Evolutionary conservation across 2,329 filamentous ascomycete genomes (phyloP), one percentile per base, ranked within the genome.

Genomic region (Diaporthe sp.): DNA sequence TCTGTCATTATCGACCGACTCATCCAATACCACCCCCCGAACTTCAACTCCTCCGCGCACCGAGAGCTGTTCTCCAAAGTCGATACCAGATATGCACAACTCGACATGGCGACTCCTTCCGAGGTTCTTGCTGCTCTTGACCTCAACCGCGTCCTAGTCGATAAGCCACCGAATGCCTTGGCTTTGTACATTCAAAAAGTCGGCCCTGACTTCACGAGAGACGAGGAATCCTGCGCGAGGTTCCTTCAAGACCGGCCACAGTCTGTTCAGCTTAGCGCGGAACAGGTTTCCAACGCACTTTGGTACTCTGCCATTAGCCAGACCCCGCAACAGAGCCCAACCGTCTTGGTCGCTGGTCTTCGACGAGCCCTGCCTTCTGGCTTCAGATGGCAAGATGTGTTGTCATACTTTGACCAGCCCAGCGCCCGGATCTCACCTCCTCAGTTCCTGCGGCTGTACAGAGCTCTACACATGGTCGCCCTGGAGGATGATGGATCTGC

Each of bases 1-100:
- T 94, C 94, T 66, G 87, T 92, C 75, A 92, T 97, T 74, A 88
- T 98, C 83, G 95, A 98, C 82, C 94, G 95, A 78, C 94, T 97
- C 79, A 92, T 97, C 72, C 92, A 97, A 83, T 92, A 96, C 79
- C 95, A 96, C 69, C 95, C 95, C 40, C 94, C 94, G 35, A 95
- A 93, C 82, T 97, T 97, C 86, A 94, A 94, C 80, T 91, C 95
- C 72, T 89, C 92, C 71, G 92, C 91, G 74, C 92, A 94, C 80
- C 88, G 92, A 77, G 93, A 95, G 80, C 88, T 94, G 19, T 88
- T 89, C 74, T 88, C 90, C 80, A 93, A 92, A 77, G 88, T 92
- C 74, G 89, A 89, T 79, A 88, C 93, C 73, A 90, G 95, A 78
- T 97, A 94, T 82, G 87, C 91, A 57, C 88, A 87, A 74, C 84